phyloP scores from a whole-genome alignment of 2,329 filamentous ascomycete genomes.

The Purpureocillium lavendulum region DNA sequence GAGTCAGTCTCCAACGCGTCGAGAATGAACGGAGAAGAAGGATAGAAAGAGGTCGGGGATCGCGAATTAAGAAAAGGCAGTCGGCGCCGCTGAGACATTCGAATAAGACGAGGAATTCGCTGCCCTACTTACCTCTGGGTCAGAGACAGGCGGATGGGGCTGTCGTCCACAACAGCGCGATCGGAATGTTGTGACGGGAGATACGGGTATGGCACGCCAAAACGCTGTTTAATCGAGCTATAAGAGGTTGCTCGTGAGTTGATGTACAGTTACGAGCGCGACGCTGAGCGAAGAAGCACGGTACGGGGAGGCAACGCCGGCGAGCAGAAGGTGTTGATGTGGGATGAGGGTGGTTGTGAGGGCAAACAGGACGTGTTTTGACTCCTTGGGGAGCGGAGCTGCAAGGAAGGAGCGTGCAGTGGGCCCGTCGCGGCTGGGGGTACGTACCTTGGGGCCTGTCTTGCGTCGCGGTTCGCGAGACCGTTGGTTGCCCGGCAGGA shows the following conservation, averaged over 20 bases:
- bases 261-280: conserved; percentile 14
- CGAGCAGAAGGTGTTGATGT: conserved; percentile 5
- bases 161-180: conserved; percentile 22
- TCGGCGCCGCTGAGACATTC: conserved; percentile 19
- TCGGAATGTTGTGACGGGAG: conserved; percentile 25
- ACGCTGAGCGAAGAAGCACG: conserved; percentile 5
- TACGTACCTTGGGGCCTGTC: conserved; percentile 8
- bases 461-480: conserved; percentile 8
- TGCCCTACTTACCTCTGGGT: conserved; percentile 27
- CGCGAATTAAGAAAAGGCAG: conserved; percentile 9
- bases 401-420: conserved; percentile 18
- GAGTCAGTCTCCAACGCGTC: conserved; percentile 12
- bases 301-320: too few relatives aligned
- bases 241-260: conserved; percentile 14
- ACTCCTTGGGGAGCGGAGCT: conserved; percentile 17
- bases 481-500: conserved; percentile 7
- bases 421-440: conserved; percentile 9
- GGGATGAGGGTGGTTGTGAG: conserved; percentile 15
- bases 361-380: conserved; percentile 27
- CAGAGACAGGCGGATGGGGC: conserved; percentile 22
- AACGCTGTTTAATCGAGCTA: conserved; percentile 18
- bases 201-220: conserved; percentile 12
- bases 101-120: conserved; percentile 17
- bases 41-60: conserved; percentile 1
- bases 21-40: conserved; percentile 1